These are phyloP conservation scores for Globisporangium spinosum DNA, from an alignment of 352 stramenopile species.

Conservation along the genomic window DNA sequence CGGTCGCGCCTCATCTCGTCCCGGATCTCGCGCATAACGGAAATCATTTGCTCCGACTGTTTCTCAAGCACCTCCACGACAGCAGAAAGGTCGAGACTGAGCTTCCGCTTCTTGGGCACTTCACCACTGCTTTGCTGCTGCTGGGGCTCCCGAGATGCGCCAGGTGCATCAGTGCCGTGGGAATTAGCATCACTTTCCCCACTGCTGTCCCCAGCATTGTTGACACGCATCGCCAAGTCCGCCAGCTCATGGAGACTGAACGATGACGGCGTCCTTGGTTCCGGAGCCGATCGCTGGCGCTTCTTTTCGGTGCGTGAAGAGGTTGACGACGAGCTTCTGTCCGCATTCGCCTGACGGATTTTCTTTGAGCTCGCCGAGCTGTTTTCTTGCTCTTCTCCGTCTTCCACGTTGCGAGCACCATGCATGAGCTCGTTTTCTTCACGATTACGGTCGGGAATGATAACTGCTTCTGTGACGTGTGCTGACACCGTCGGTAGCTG, in stretches of 20 bases:
- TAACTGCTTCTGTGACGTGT: not conserved
- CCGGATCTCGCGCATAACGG: conserved; percentile 13
- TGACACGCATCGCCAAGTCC: conserved; percentile 13
- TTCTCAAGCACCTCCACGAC: conserved; percentile 7
- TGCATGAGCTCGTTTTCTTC: not conserved
- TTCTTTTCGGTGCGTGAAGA: conserved; percentile 4
- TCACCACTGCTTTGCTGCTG: not conserved
- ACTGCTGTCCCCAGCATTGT: conserved; percentile 1
- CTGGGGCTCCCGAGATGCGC: not conserved
- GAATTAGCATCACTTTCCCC: not conserved
- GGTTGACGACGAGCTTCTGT: not conserved
- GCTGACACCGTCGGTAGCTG: too few relatives aligned
- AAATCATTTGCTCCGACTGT: conserved; percentile 15
- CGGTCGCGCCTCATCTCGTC: conserved; percentile 15
- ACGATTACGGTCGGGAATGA: not conserved
- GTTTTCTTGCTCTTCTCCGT: not conserved
- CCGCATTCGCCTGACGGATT: not conserved
- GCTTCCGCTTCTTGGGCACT: not conserved
- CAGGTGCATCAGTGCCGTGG: not conserved
- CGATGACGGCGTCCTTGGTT: not conserved
- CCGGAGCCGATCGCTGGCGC: not conserved
- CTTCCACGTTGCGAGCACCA: not conserved
- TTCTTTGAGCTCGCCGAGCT: not conserved
- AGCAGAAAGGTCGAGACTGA: not conserved
- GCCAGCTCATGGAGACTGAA: conserved; percentile 15